Percentiles rank a stretch among this genome's conserved stretches.
These are phyloP conservation scores for Zymoseptoria tritici DNA, from an alignment of 2,329 filamentous ascomycete genomes.

Conservation along the genomic window DNA sequence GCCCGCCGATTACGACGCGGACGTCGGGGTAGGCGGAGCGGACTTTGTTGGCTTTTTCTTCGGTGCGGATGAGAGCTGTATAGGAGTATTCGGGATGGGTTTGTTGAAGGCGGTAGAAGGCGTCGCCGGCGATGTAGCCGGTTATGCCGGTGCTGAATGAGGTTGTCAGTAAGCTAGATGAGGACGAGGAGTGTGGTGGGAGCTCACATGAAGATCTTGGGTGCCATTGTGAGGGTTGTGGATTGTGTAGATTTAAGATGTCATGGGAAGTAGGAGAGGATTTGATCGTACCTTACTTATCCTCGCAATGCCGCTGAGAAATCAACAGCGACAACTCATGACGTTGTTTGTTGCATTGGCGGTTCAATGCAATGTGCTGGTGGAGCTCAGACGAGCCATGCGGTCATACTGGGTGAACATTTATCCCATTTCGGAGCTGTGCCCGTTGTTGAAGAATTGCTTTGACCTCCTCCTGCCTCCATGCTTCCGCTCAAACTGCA, in stretches of 20 bases:
- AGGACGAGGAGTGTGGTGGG: background rate
- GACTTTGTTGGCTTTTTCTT: conserved; percentile 41
- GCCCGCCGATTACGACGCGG: conserved; percentile 45
- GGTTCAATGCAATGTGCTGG: no score
- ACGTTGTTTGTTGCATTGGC: no score
- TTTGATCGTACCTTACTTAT: background rate
- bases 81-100: conserved; percentile 45
- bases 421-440: no score
- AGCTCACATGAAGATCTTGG: conserved; percentile 26
- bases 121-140: conserved; percentile 42
- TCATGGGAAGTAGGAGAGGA: background rate
- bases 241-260: background rate
- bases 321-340: background rate
- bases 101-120: conserved; percentile 37
- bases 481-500: no score
- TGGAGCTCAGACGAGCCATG: no score
- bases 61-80: conserved; percentile 43
- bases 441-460: no score
- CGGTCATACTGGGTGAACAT: no score
- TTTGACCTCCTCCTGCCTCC: no score
- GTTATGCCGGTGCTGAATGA: conserved; percentile 24
- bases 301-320: background rate
- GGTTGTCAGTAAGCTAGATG: background rate
- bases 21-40: conserved; percentile 28
- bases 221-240: conserved; percentile 13